These are phyloP conservation scores for Zymoseptoria brevis DNA, from an alignment of 2,329 filamentous ascomycete species.

Conservation along the genomic window DNA sequence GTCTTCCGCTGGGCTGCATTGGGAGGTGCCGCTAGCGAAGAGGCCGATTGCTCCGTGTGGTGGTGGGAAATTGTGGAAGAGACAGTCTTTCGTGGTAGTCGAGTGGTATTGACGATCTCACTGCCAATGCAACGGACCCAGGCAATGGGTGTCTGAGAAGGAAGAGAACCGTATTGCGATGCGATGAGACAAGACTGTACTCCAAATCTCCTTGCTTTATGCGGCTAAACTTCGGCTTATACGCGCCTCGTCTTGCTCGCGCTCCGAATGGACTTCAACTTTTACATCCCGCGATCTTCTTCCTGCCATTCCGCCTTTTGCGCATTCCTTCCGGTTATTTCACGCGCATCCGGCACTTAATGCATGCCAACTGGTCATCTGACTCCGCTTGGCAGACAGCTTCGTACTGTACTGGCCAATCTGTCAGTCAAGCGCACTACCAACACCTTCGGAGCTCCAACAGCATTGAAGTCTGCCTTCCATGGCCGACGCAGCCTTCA, in stretches of 20 bases:
- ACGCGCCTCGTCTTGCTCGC: neutral
- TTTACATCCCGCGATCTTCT: neutral
- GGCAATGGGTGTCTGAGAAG: neutral
- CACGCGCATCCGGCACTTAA: conserved; percentile 6
- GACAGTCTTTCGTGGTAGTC: too few species aligned
- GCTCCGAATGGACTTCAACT: neutral
- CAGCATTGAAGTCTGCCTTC: too few species aligned
- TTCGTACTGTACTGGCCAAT: conserved; percentile 22
- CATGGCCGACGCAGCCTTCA: neutral
- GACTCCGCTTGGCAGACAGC: conserved; percentile 28
- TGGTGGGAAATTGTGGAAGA: neutral
- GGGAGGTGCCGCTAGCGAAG: neutral
- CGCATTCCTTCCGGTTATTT: too few species aligned
- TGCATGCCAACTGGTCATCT: conserved; percentile 30
- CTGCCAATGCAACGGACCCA: neutral
- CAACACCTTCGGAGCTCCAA: neutral
- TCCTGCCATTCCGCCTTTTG: too few species aligned
- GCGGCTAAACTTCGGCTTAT: neutral
- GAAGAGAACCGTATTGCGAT: neutral
- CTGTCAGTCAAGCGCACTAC: conserved; percentile 1
- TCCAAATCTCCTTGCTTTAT: neutral
- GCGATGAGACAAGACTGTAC: neutral
- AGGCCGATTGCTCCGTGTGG: neutral
- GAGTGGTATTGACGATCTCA: neutral
- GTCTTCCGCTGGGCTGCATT: neutral